These are phyloP conservation scores for Calamus simplicifolius DNA, from an alignment of 176 grass and related monocot species.

Conservation along the genomic window DNA sequence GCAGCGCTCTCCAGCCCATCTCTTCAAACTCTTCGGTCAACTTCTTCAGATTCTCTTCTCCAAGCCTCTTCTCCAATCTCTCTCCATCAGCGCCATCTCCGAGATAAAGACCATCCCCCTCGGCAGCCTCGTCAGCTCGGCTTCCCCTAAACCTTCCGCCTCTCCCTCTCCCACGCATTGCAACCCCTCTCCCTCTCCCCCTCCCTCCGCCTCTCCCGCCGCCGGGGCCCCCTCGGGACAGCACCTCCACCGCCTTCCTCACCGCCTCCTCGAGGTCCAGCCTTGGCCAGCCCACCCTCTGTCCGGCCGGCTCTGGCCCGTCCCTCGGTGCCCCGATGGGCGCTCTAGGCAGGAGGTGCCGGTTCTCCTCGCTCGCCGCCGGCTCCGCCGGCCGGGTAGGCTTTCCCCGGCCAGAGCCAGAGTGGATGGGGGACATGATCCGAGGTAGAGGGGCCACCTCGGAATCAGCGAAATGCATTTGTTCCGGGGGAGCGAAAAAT, in stretches of 20 bases:
- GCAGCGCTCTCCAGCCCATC: slow-evolving; percentile 27
- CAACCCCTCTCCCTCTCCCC: slow-evolving; percentile 6
- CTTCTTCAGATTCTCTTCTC: slow-evolving; percentile 50
- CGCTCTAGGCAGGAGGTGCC: neutral
- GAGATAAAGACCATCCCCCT: neutral
- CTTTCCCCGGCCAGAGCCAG: slow-evolving; percentile 59
- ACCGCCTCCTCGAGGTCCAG: slow-evolving; percentile 41
- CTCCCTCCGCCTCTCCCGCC: slow-evolving; percentile 3
- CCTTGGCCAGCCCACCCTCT: slow-evolving; percentile 11
- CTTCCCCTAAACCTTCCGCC: slow-evolving; percentile 7
- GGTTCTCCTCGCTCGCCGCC: too few relatives aligned
- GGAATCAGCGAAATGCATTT: slow-evolving; percentile 1
- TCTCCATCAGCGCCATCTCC: slow-evolving; percentile 41
- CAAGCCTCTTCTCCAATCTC: slow-evolving; percentile 45
- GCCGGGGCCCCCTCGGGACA: slow-evolving; percentile 28
- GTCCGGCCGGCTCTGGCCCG: neutral
- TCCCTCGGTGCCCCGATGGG: slow-evolving; percentile 20
- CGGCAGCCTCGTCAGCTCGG: neutral
- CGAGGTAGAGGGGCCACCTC: neutral
- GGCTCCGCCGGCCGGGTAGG: slow-evolving; percentile 11
- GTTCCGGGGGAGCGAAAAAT: neutral
- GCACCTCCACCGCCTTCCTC: slow-evolving; percentile 50
- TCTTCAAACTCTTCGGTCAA: slow-evolving; percentile 36
- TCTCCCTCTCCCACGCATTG: slow-evolving; percentile 9
- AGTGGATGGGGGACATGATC: slow-evolving; percentile 4